Percentiles rank a stretch among this genome's conserved stretches.
phyloP scores from a whole-genome alignment of 2,329 filamentous ascomycete genomes.

The Penicillium frequentans region DNA sequence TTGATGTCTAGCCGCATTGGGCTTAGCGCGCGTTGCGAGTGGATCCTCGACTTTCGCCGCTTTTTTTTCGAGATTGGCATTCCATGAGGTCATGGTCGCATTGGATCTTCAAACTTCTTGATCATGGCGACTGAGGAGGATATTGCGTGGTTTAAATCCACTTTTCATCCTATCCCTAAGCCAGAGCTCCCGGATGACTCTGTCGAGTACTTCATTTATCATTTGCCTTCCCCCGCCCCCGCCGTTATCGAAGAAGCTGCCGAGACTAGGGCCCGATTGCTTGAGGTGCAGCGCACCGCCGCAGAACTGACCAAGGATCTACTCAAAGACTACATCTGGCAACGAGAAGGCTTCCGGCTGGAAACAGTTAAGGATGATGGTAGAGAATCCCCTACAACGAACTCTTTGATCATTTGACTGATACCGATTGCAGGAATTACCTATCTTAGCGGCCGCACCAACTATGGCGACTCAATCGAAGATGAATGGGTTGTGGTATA shows the following conservation, averaged over 20 bases:
- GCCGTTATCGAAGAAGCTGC: constrained; percentile 56
- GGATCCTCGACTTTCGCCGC: constrained; percentile 27
- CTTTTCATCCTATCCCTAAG: constrained; percentile 65
- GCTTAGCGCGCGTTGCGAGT: constrained; percentile 29
- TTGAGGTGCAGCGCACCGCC: constrained; percentile 69
- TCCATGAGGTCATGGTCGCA: constrained; percentile 35
- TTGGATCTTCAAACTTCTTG: neutral
- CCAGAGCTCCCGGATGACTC: constrained; percentile 73
- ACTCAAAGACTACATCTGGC: constrained; percentile 91
- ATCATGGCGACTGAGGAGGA: constrained; percentile 54
- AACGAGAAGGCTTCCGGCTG: constrained; percentile 77
- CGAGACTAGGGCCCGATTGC: constrained; percentile 60
- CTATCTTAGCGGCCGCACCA: constrained; percentile 73
- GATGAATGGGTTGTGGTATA: constrained; percentile 98
- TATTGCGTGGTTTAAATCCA: constrained; percentile 65
- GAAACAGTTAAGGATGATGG: constrained; percentile 62
- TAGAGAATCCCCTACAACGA: constrained; percentile 33
- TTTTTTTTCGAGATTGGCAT: constrained; percentile 20
- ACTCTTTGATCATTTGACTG: neutral
- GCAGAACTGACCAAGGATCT: constrained; percentile 62
- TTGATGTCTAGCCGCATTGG: constrained; percentile 43
- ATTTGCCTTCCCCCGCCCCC: constrained; percentile 61
- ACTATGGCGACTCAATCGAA: constrained; percentile 91
- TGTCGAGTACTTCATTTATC: constrained; percentile 79
- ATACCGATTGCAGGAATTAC: constrained; percentile 39